Base-by-base conservation (phyloP, 371 early-diverging fungal species). In the Dinochytrium kinnereticum region DNA sequence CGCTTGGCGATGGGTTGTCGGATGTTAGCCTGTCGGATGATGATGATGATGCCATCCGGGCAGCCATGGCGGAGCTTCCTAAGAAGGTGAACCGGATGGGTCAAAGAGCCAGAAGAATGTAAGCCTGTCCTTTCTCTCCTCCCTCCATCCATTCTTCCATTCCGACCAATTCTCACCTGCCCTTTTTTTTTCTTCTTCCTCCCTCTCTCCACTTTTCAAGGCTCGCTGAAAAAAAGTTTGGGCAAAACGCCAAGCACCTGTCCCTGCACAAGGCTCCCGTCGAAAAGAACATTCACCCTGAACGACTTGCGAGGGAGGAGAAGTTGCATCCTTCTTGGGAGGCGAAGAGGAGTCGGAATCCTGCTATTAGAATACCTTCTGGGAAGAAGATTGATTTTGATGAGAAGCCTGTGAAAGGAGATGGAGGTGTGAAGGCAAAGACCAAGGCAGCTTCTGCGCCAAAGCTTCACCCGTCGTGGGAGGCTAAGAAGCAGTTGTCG, bases 381-480 rank as follows among this genome's bases (percentile, higher is more conserved):
- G n/a, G n/a, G n/a, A n/a, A n/a, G n/a, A n/a, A n/a, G n/a, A n/a
- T n/a, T n/a, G n/a, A n/a, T n/a, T n/a, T n/a, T n/a, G n/a, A n/a
- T n/a, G n/a, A n/a, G n/a, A n/a, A n/a, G n/a, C n/a, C n/a, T n/a
- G n/a, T n/a, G n/a, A n/a, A n/a, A n/a, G n/a, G n/a, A n/a, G n/a
- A n/a, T n/a, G n/a, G n/a, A n/a, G n/a, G n/a, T n/a, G n/a, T n/a
- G n/a, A n/a, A n/a, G n/a, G n/a, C n/a, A n/a, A n/a, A n/a, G n/a
- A n/a, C n/a, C n/a, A n/a, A n/a, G n/a, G n/a, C n/a, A n/a, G n/a
- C n/a, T n/a, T n/a, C n/a, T n/a, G n/a, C n/a, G n/a, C n/a, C n/a
- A n/a, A 44, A 44, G n/a, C 26, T 66, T 26, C 66, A 66, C 37
- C 66, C 66, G 44, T 66, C 66, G 2, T 66, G 66, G 66, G 44